Conservation (phyloP, 768 basidiomycete species). For the Gautieria morchelliformis region DNA sequence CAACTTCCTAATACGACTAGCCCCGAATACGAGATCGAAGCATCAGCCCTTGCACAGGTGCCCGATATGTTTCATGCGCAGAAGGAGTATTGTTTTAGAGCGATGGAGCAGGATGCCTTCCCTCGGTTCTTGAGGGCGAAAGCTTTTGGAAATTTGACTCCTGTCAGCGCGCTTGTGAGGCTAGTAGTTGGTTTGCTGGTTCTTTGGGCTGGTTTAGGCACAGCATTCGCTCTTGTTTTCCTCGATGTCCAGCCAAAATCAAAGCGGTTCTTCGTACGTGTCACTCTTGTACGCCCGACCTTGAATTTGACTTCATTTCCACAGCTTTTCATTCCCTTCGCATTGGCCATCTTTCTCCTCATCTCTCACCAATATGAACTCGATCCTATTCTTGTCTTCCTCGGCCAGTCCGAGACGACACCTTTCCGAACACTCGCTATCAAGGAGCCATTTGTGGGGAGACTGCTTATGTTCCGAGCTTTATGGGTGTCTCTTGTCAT, state of each 20-base stretch:
- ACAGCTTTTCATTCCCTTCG: conserved; percentile 92
- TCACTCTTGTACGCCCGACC: background rate
- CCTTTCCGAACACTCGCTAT: conserved; percentile 92
- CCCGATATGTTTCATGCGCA: conserved; percentile 97
- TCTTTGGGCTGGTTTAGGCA: conserved; percentile 92
- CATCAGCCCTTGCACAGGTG: conserved; percentile 71
- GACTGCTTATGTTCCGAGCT: conserved; percentile 80
- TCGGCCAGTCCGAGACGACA: conserved; percentile 91
- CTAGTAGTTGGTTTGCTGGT: conserved; percentile 76
- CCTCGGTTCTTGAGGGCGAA: conserved; percentile 92
- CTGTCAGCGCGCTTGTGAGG: conserved; percentile 78
- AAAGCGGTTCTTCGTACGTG: conserved; percentile 88
- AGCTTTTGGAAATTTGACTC: conserved; percentile 96
- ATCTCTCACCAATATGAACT: conserved; percentile 96
- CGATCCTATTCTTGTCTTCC: conserved; percentile 89
- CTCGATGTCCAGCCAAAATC: conserved; percentile 88
- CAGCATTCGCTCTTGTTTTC: conserved; percentile 87
- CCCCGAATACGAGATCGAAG: conserved; percentile 39
- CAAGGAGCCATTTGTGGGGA: conserved; percentile 89
- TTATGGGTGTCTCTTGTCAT: conserved; percentile 86
- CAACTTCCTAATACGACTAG: conserved; percentile 59
- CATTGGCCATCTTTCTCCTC: conserved; percentile 81
- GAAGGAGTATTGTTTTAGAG: conserved; percentile 94
- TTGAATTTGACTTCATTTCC: background rate
- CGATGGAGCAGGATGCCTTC: conserved; percentile 93